These are phyloP conservation scores for Xylaria hypoxylon DNA, from an alignment of 2,329 filamentous ascomycete genomes.

Conservation along the genomic window DNA sequence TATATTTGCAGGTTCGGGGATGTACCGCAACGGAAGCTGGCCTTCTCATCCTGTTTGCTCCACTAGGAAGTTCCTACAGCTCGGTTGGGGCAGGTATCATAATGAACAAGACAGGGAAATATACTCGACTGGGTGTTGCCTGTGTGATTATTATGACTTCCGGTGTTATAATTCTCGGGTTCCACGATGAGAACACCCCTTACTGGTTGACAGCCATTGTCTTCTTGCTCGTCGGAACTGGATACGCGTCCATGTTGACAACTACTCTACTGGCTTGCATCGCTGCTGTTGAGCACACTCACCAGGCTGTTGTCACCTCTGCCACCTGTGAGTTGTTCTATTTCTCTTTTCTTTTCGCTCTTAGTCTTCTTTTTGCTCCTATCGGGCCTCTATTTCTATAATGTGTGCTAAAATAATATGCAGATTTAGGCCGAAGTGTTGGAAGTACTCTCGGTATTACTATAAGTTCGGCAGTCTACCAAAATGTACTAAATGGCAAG, in stretches of 20 bases:
- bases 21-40: constrained; percentile 16
- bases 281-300: constrained; percentile 25
- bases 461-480: constrained; percentile 22
- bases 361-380: too few relatives aligned
- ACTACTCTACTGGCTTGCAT: constrained; percentile 28
- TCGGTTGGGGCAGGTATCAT: constrained; percentile 18
- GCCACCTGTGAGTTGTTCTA: constrained; percentile 23
- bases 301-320: constrained; percentile 30
- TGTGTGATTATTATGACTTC: constrained; percentile 17
- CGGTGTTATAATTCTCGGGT: constrained; percentile 20
- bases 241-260: constrained; percentile 25
- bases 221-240: constrained; percentile 27
- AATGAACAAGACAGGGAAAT: constrained; percentile 30
- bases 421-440: constrained; percentile 26
- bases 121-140: constrained; percentile 19
- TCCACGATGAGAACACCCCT: constrained; percentile 14
- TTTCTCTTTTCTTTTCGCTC: not conserved
- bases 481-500: constrained; percentile 9
- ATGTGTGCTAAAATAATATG: not conserved
- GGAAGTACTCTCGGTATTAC: constrained; percentile 26
- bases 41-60: constrained; percentile 16
- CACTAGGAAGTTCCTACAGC: constrained; percentile 8
- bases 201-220: constrained; percentile 23
- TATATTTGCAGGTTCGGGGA: constrained; percentile 24
- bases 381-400: too few relatives aligned